Evolutionary conservation across 2,329 filamentous ascomycete species (phyloP).

Genomic region (Aspergillus sp.): DNA sequence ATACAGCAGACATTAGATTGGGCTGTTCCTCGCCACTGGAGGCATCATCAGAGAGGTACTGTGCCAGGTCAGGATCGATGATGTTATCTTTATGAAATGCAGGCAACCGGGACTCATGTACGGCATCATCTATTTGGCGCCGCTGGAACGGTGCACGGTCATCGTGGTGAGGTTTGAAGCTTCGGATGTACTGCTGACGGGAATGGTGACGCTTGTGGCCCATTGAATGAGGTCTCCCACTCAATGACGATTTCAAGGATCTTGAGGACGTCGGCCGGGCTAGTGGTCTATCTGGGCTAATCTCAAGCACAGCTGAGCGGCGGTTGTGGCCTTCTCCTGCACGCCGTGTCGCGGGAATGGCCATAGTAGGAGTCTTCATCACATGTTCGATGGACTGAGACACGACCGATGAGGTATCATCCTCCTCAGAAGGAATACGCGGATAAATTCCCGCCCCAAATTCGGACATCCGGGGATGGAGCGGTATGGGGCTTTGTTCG

Average conservation of each 20-base stretch:
- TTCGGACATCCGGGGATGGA: constrained; percentile 60
- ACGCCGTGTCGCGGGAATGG: constrained; percentile 64
- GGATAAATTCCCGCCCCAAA: constrained; percentile 54
- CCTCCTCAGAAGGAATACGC: constrained; percentile 49
- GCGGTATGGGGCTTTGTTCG: constrained; percentile 62
- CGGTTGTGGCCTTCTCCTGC: constrained; percentile 75
- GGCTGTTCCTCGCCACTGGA: constrained; percentile 92
- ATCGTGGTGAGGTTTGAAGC: constrained; percentile 70
- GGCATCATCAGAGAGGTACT: constrained; percentile 91
- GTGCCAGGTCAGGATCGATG: constrained; percentile 92
- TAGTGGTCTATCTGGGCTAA: constrained; percentile 74
- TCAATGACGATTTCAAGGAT: constrained; percentile 74
- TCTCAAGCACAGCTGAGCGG: constrained; percentile 86
- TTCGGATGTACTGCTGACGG: constrained; percentile 77
- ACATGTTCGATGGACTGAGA: constrained; percentile 51
- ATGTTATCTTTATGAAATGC: constrained; percentile 99
- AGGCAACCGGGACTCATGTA: constrained; percentile 68
- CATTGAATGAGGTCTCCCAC: constrained; percentile 72
- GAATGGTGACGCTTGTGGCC: constrained; percentile 85
- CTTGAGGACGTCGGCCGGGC: constrained; percentile 91
- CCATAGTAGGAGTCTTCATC: constrained; percentile 60
- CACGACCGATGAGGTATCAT: constrained; percentile 49
- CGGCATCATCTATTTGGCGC: constrained; percentile 66
- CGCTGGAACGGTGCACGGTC: constrained; percentile 87
- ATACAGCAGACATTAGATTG: constrained; percentile 77